These are phyloP conservation scores for Cercospora zeae-maydis DNA, from an alignment of 2,329 filamentous ascomycete species.

Conservation along the genomic window DNA sequence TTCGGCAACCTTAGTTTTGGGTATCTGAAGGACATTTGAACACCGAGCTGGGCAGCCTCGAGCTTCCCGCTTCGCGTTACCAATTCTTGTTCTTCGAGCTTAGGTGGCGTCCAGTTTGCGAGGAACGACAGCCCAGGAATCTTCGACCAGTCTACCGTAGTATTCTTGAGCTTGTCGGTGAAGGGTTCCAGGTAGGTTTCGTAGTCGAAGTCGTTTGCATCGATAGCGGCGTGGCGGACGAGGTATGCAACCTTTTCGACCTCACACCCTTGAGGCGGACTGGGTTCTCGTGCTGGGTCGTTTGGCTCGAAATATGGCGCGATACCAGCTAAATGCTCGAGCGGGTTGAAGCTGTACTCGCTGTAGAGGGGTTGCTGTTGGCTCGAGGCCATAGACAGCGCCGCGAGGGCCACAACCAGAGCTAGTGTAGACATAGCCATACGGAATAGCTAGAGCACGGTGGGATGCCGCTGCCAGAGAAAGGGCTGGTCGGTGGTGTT, in stretches of 20 bases:
- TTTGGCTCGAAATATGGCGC: conserved; percentile 50
- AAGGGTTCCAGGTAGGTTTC: conserved; percentile 52
- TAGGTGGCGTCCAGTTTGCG: conserved; percentile 53
- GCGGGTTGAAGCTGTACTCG: conserved; percentile 45
- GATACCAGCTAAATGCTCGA: conserved; percentile 50
- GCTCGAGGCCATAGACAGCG: conserved; percentile 21
- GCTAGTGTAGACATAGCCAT: conserved; percentile 16
- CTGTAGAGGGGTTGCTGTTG: conserved; percentile 32
- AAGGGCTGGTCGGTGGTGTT: background rate
- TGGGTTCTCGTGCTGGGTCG: conserved; percentile 46
- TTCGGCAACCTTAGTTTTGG: conserved; percentile 51
- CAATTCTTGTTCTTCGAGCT: conserved; percentile 54
- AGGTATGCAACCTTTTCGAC: conserved; percentile 50
- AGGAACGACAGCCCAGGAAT: conserved; percentile 57
- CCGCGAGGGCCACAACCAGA: conserved; percentile 17
- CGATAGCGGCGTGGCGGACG: conserved; percentile 51
- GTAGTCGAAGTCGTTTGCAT: conserved; percentile 52
- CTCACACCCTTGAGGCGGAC: conserved; percentile 50
- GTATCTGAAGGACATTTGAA: conserved; percentile 58
- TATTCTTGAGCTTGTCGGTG: conserved; percentile 56
- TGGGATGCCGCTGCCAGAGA: background rate
- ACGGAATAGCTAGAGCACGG: background rate
- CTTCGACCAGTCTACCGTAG: conserved; percentile 56
- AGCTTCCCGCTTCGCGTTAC: conserved; percentile 60
- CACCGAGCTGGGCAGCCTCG: conserved; percentile 58